Percentiles rank a stretch among this genome's conserved stretches.
These are phyloP conservation scores for Exidia glandulosa DNA, from an alignment of 768 basidiomycete species.

Conservation along the genomic window DNA sequence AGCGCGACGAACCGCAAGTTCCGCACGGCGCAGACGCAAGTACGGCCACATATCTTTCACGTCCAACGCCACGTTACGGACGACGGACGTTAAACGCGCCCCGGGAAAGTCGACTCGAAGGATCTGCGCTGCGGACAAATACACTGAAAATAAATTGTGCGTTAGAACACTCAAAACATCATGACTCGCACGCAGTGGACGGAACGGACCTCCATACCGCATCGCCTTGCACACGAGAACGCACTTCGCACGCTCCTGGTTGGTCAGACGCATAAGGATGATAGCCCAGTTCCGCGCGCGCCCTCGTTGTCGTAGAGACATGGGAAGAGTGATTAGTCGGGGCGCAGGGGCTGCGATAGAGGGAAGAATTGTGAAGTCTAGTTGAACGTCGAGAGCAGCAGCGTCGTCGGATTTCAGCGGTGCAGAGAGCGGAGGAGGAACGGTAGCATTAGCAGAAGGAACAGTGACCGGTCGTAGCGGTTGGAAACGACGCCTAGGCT, in stretches of 20 bases:
- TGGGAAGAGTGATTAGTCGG: conserved; percentile 39
- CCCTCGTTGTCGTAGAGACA: conserved; percentile 47
- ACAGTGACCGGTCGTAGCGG: too few species aligned
- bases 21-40: conserved; percentile 37
- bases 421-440: conserved; percentile 17
- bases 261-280: conserved; percentile 37
- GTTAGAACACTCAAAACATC: conserved; percentile 2
- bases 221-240: conserved; percentile 47
- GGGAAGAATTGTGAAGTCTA: not conserved
- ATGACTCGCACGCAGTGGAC: not conserved
- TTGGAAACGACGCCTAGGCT: too few species aligned
- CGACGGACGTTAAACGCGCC: conserved; percentile 29
- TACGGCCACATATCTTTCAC: conserved; percentile 70
- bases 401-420: conserved; percentile 12
- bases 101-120: conserved; percentile 40
- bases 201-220: conserved; percentile 46
- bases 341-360: not conserved
- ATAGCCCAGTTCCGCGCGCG: conserved; percentile 41
- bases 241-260: conserved; percentile 34
- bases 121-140: conserved; percentile 46
- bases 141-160: conserved; percentile 29
- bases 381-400: not conserved
- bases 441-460: not conserved
- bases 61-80: conserved; percentile 28
- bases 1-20: conserved; percentile 25